Percentiles rank a stretch among this genome's conserved stretches.
These are phyloP conservation scores for Leccinum barrowsii DNA, from an alignment of 768 basidiomycete genomes.

Conservation along the genomic window DNA sequence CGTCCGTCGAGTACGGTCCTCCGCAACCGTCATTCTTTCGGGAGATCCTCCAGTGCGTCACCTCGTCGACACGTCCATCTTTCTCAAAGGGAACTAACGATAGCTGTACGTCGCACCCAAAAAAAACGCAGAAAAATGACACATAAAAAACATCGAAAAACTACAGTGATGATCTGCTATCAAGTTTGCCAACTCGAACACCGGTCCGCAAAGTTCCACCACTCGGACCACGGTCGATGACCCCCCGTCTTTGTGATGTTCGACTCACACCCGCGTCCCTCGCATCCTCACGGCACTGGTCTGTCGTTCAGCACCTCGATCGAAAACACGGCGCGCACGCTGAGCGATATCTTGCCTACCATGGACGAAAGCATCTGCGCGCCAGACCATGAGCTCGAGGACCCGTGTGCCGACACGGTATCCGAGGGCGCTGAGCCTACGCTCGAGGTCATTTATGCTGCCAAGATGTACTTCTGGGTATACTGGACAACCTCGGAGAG, in stretches of 20 bases:
- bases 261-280: conserved; percentile 59
- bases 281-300: conserved; percentile 46
- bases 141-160: conserved; percentile 7
- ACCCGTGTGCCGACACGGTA: conserved; percentile 88
- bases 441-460: conserved; percentile 93
- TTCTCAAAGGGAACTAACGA: neutral
- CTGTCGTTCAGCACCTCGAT: conserved; percentile 9
- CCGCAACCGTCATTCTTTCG: conserved; percentile 39
- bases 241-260: conserved; percentile 51
- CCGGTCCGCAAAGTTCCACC: neutral
- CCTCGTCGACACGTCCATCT: neutral
- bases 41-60: conserved; percentile 24
- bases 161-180: conserved; percentile 47
- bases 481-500: conserved; percentile 95
- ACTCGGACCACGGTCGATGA: conserved; percentile 5
- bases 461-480: conserved; percentile 86
- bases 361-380: conserved; percentile 61
- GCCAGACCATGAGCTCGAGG: conserved; percentile 82
- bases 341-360: conserved; percentile 43
- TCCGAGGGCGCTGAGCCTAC: conserved; percentile 86
- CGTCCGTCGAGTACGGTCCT: conserved; percentile 34
- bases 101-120: neutral
- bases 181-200: conserved; percentile 23
- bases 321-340: conserved; percentile 39
- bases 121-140: conserved; percentile 19